These are phyloP conservation scores for Arabis hirsuta DNA, from an alignment of 345 rosid species.

Conservation along the genomic window DNA sequence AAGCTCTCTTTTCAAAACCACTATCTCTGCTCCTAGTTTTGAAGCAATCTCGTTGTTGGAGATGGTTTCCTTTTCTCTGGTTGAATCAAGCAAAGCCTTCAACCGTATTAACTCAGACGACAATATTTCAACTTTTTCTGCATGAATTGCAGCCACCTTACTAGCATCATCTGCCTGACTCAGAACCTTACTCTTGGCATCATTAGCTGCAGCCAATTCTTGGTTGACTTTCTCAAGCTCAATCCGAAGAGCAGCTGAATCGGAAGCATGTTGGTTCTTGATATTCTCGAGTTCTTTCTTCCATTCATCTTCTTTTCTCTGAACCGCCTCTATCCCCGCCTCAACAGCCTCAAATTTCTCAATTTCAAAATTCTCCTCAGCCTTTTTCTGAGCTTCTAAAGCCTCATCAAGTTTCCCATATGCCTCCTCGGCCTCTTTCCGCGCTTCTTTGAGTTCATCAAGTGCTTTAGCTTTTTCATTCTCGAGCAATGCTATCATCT, in stretches of 20 bases:
- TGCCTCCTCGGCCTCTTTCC: slow-evolving; percentile 63
- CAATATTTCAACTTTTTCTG: slow-evolving; percentile 73
- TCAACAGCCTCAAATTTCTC: slow-evolving; percentile 90
- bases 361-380: slow-evolving; percentile 75
- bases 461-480: slow-evolving; percentile 71
- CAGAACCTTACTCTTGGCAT: slow-evolving; percentile 74
- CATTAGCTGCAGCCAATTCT: slow-evolving; percentile 67
- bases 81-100: slow-evolving; percentile 78
- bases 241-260: slow-evolving; percentile 70
- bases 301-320: slow-evolving; percentile 85
- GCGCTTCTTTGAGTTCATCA: slow-evolving; percentile 67
- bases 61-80: slow-evolving; percentile 56
- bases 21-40: slow-evolving; percentile 62
- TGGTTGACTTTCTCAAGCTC: slow-evolving; percentile 75
- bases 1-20: slow-evolving; percentile 61
- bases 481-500: slow-evolving; percentile 64
- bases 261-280: slow-evolving; percentile 76
- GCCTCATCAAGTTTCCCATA: slow-evolving; percentile 77
- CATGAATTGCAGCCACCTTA: slow-evolving; percentile 82
- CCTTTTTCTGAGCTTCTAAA: slow-evolving; percentile 76
- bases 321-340: slow-evolving; percentile 82
- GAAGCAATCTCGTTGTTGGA: slow-evolving; percentile 58
- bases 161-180: slow-evolving; percentile 85
- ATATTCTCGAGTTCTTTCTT: slow-evolving; percentile 74
- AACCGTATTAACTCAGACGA: slow-evolving; percentile 66